Percentiles rank a stretch among this genome's conserved stretches.
Conservation (phyloP, 352 stramenopile genomes). For the Pythium apleroticum region DNA sequence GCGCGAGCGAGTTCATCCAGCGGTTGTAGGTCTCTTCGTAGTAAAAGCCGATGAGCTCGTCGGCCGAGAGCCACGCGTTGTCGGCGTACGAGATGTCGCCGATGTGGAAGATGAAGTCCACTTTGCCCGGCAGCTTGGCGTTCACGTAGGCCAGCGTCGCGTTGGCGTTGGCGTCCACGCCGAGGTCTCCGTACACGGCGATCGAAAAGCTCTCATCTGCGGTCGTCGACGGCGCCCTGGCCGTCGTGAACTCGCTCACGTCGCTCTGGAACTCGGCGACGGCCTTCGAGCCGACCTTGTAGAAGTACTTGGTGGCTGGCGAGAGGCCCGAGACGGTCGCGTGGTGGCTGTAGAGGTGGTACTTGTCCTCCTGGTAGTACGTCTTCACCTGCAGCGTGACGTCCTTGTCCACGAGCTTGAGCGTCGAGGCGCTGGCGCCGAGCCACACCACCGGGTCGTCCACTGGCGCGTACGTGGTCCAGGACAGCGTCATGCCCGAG, state of each 20-base stretch:
- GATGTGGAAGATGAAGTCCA: slow-evolving; percentile 39
- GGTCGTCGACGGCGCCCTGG: background rate
- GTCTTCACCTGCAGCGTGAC: slow-evolving; percentile 7
- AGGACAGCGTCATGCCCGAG: slow-evolving; percentile 34
- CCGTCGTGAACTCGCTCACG: slow-evolving; percentile 25
- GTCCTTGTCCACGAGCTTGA: slow-evolving; percentile 9
- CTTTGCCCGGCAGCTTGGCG: slow-evolving; percentile 17
- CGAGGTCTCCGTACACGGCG: slow-evolving; percentile 31
- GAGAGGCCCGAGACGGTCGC: slow-evolving; percentile 23
- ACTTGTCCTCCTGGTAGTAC: slow-evolving; percentile 28
- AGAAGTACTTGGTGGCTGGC: slow-evolving; percentile 31
- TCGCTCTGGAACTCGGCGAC: slow-evolving; percentile 9
- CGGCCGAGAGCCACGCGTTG: slow-evolving; percentile 26
- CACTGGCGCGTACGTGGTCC: slow-evolving; percentile 26
- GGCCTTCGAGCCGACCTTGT: slow-evolving; percentile 23
- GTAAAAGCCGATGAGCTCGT: slow-evolving; percentile 33
- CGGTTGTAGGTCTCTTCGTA: slow-evolving; percentile 56
- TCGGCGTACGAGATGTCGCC: slow-evolving; percentile 48
- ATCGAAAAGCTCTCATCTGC: slow-evolving; percentile 17
- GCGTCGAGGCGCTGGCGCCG: background rate
- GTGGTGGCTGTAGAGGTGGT: slow-evolving; percentile 30
- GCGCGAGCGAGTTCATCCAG: slow-evolving; percentile 53
- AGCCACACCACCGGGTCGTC: slow-evolving; percentile 27
- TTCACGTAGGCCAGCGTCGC: slow-evolving; percentile 26
- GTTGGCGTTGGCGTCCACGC: slow-evolving; percentile 22